phyloP scores from a whole-genome alignment of 768 basidiomycete genomes.

The Leccinum arenicola region DNA sequence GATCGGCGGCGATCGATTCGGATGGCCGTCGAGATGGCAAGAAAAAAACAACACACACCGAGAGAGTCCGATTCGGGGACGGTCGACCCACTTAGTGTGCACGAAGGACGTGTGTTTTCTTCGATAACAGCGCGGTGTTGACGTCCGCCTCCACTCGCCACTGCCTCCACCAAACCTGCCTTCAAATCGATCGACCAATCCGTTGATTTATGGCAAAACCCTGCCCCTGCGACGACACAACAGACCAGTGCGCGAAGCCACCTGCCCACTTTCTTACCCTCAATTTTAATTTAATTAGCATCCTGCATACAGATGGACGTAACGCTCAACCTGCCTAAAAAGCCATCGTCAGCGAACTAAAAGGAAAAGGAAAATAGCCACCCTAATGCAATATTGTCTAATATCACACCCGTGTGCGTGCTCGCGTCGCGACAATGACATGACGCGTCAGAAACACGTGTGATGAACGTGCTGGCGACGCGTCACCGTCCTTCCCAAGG shows the following conservation, averaged over 20 bases:
- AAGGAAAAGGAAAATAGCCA: not conserved
- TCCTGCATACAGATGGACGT: not conserved
- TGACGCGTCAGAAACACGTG: slow-evolving; percentile 18
- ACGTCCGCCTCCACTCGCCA: not conserved
- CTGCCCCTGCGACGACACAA: not conserved
- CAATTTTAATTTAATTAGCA: not conserved
- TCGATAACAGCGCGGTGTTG: not conserved
- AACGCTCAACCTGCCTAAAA: not conserved
- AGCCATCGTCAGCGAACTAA: not conserved
- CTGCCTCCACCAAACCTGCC: not conserved
- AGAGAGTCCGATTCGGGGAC: not conserved
- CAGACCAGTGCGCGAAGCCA: not conserved
- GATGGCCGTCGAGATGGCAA: slow-evolving; percentile 1
- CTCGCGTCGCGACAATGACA: not conserved
- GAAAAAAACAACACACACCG: not conserved
- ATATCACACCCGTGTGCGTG: not conserved
- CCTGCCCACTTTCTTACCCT: not conserved
- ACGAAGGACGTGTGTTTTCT: not conserved
- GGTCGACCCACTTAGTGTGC: not conserved
- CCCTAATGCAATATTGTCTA: not conserved
- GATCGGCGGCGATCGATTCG: slow-evolving; percentile 1
- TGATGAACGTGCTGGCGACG: slow-evolving; percentile 13
- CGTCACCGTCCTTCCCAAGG: not conserved
- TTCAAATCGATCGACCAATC: not conserved
- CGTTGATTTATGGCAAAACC: not conserved